Evolutionary conservation across 2,329 filamentous ascomycete species (phyloP), one percentile per base, ranked within the genome.

Genomic region (Neofusicoccum umdonicola): DNA sequence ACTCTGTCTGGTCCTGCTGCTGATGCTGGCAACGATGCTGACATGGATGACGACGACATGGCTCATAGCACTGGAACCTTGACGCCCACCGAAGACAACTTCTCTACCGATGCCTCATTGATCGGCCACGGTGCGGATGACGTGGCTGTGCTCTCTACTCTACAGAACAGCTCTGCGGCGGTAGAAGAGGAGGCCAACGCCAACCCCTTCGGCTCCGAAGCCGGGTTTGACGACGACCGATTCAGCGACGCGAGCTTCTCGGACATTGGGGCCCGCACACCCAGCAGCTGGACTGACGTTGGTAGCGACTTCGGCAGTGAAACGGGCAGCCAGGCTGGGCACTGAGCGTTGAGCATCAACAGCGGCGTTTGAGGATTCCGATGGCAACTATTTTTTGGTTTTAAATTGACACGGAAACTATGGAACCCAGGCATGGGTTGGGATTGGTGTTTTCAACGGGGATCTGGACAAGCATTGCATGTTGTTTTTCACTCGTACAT

Each of bases 261-360:
- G 45, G 76, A 76, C 54, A 50, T 66, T 72, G 4, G 68, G 0
- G 69, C 73, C 15, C 72, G 74, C 71, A 79, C 77, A 6, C 77
- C 77, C 9, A 72, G 67, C 13, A 74, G 71, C 27, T 79, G 77
- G 77, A 77, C 75, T 44, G 77, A 79, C 64, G 72, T 79, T 9
- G 77, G 75, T 2, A 78, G 75, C 64, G 77, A 78, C 52, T 72
- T 73, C 48, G 76, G 74, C 65, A 78, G 77, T 42, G 77, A 79
- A 58, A 76, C 71, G 69, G 76, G 72, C 8, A 65, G 63, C 52
- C 51, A 58, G 11, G 52, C 51, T 15, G 62, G 62, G 34, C 51
- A 64, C 44, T 57, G 37, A 19, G 47, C 9, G 5, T 17, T 51
- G 31, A 22, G 56, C 44, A 47, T 47, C 22, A 44, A 9, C 31